A percentile compares a stretch with the other conserved stretches of the same genome.
Evolutionary conservation across 768 basidiomycete species (phyloP).

Genomic region (Podaxis sp.): DNA sequence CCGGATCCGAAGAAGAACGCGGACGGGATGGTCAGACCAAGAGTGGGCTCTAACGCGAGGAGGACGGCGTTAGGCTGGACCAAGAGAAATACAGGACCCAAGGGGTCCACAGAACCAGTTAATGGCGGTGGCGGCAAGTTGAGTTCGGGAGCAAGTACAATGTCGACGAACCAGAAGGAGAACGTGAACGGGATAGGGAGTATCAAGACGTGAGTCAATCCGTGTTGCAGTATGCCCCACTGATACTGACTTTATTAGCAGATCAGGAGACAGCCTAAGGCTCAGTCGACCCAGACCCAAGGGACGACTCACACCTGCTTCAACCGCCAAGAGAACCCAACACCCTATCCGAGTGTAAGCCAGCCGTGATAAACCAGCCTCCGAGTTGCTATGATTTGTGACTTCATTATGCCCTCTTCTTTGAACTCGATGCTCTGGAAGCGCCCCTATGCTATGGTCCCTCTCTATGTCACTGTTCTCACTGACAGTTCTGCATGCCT

Average conservation of each 20-base stretch:
- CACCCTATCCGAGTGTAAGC: conserved; percentile 32
- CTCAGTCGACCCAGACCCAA: conserved; percentile 48
- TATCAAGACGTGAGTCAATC: conserved; percentile 52
- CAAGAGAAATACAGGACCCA: conserved; percentile 48
- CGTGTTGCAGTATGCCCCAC: not conserved
- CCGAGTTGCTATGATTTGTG: not conserved
- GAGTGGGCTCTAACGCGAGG: conserved; percentile 51
- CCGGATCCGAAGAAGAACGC: conserved; percentile 35
- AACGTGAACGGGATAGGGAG: conserved; percentile 36
- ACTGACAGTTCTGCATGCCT: not conserved
- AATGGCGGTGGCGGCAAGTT: not conserved
- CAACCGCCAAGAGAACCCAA: conserved; percentile 18
- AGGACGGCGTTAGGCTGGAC: conserved; percentile 59
- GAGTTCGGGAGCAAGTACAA: not conserved
- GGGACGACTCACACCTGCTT: conserved; percentile 41
- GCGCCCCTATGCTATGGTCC: conserved; percentile 3
- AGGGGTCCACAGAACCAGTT: conserved; percentile 23
- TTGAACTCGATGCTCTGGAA: not conserved
- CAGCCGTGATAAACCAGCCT: not conserved
- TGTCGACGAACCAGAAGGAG: conserved; percentile 51
- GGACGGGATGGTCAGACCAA: conserved; percentile 36
- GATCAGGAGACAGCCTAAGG: conserved; percentile 43
- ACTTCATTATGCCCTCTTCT: not conserved
- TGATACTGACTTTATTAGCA: conserved; percentile 17
- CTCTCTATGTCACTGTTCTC: not conserved